Evolutionary conservation across 2,329 filamentous ascomycete genomes (phyloP).

Genomic region (Trichophyton mentagrophytes): DNA sequence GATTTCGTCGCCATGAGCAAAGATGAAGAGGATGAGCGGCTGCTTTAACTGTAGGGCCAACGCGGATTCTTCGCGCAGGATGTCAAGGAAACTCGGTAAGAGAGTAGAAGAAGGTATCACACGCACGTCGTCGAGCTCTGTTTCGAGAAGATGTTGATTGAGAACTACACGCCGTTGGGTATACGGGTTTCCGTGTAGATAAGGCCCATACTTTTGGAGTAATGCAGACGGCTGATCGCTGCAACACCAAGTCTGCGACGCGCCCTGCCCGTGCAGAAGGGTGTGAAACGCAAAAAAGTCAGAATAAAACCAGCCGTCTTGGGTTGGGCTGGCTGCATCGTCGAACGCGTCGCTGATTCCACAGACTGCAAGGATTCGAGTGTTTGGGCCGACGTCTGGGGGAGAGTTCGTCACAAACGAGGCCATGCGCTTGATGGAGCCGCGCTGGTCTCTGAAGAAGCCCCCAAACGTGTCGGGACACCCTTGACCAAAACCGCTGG

Average conservation of each 20-base stretch:
- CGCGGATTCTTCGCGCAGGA: constrained; percentile 6
- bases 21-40: constrained; percentile 7
- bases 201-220: constrained; percentile 9
- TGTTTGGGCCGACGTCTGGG: constrained; percentile 4
- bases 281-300: constrained; percentile 12
- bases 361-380: constrained; percentile 7
- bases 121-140: constrained; percentile 2
- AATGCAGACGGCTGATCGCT: constrained; percentile 6
- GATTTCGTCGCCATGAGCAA: constrained; percentile 7
- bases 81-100: constrained; percentile 6
- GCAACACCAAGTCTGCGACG: constrained; percentile 10
- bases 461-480: not conserved
- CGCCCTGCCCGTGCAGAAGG: constrained; percentile 5
- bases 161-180: constrained; percentile 7
- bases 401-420: not conserved
- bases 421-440: not conserved
- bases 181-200: constrained; percentile 3
- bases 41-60: constrained; percentile 3
- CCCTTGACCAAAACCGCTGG: not conserved
- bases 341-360: constrained; percentile 6
- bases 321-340: not conserved
- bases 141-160: not conserved
- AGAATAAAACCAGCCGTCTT: constrained; percentile 11
- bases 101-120: constrained; percentile 5
- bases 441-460: not conserved